Conservation (phyloP, 805 yeast species). For the Starmerella asiatica region DNA sequence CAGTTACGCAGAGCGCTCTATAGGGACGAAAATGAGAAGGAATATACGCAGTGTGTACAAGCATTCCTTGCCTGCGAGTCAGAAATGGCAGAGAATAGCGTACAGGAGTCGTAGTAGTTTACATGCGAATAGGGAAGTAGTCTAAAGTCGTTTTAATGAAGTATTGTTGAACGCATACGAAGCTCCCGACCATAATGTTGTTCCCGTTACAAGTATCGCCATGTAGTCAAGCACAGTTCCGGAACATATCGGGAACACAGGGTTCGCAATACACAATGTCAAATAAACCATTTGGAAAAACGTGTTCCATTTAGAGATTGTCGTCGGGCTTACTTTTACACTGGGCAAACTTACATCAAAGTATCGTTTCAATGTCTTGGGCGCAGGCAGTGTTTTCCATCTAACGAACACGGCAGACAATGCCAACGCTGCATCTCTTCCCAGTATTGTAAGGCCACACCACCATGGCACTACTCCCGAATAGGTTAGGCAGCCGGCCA, state of each 20-base stretch:
- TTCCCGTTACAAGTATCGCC: constrained; percentile 37
- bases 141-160: constrained; percentile 20
- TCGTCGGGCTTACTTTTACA: constrained; percentile 78
- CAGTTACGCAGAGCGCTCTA: no score
- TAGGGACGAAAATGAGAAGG: no score
- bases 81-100: neutral
- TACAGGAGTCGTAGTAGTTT: neutral
- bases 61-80: no score
- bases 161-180: constrained; percentile 27
- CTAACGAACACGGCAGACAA: constrained; percentile 60
- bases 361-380: constrained; percentile 55
- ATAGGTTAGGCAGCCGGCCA: constrained; percentile 64
- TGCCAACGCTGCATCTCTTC: constrained; percentile 67
- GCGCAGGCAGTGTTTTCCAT: constrained; percentile 58
- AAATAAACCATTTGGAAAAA: constrained; percentile 84
- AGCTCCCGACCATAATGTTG: constrained; percentile 61
- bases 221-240: constrained; percentile 21
- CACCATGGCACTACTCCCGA: constrained; percentile 51
- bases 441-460: constrained; percentile 53
- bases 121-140: neutral
- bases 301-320: constrained; percentile 77
- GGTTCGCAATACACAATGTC: constrained; percentile 46
- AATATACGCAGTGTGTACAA: no score
- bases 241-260: constrained; percentile 33
- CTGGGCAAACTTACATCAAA: constrained; percentile 71